Conservation (phyloP, 2,329 filamentous ascomycete genomes). For the Aspergillus tanneri region DNA sequence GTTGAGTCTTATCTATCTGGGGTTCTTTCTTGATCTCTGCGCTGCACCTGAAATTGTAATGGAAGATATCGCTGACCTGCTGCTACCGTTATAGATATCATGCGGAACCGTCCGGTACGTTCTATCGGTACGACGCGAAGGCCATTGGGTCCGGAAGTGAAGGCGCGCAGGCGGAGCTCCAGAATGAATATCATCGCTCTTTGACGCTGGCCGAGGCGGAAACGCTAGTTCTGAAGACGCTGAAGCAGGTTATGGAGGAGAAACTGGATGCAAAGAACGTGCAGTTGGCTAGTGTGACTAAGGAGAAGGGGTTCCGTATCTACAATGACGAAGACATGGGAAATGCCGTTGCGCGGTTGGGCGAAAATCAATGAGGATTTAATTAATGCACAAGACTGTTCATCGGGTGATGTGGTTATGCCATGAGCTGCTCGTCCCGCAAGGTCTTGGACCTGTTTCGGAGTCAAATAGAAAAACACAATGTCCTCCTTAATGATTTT, state of each 20-base stretch:
- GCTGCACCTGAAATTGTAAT: not conserved
- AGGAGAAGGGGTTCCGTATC: conserved; percentile 97
- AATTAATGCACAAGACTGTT: conserved; percentile 15
- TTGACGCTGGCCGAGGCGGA: conserved; percentile 90
- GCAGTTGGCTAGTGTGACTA: conserved; percentile 94
- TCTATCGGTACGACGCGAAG: conserved; percentile 98
- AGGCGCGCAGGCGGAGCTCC: conserved; percentile 93
- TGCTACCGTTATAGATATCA: conserved; percentile 64
- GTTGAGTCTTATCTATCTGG: conserved; percentile 26
- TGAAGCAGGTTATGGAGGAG: conserved; percentile 99
- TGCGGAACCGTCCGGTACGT: conserved; percentile 95
- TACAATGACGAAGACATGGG: conserved; percentile 98
- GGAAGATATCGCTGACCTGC: not conserved
- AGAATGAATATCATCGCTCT: conserved; percentile 99
- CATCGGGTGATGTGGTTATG: conserved; percentile 17
- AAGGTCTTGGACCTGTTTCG: conserved; percentile 20
- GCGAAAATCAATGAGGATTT: conserved; percentile 42
- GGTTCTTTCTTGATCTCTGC: not conserved
- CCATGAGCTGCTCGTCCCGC: conserved; percentile 14
- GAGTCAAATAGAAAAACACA: conserved; percentile 32
- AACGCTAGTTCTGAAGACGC: conserved; percentile 90
- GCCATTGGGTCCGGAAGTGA: conserved; percentile 97
- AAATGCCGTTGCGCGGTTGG: conserved; percentile 73
- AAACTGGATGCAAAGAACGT: conserved; percentile 99
- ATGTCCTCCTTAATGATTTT: conserved; percentile 23